phyloP scores from a whole-genome alignment of 257 asterid genomes.

The Haberlea rhodopensis region DNA sequence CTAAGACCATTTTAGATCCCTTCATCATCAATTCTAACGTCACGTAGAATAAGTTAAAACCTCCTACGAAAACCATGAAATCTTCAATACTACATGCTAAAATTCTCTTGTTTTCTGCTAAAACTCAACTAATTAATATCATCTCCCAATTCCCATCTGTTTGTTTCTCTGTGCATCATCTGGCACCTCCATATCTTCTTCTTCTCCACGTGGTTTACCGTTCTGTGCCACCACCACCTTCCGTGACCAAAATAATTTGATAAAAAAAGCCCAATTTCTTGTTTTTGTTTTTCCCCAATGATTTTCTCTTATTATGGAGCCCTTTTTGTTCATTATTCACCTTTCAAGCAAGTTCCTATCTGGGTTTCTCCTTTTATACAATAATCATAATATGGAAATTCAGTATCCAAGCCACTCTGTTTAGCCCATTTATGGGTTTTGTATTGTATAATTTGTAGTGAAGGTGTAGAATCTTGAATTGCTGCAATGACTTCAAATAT shows the following conservation, averaged over 20 bases:
- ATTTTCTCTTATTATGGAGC: slow-evolving; percentile 7
- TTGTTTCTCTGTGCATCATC: slow-evolving; percentile 8
- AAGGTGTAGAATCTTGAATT: neutral
- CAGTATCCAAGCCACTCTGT: neutral
- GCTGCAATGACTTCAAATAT: slow-evolving; percentile 51
- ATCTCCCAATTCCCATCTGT: slow-evolving; percentile 13
- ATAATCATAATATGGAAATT: neutral
- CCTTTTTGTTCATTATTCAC: slow-evolving; percentile 9
- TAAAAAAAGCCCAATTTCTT: neutral
- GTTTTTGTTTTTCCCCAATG: neutral
- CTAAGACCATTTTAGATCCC: too few relatives aligned
- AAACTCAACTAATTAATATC: neutral
- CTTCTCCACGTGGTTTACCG: slow-evolving; percentile 58
- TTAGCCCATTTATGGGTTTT: neutral
- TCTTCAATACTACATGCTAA: neutral
- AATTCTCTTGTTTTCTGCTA: slow-evolving; percentile 5
- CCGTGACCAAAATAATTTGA: neutral
- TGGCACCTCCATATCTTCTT: slow-evolving; percentile 36
- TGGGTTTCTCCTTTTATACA: neutral
- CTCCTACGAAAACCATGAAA: neutral
- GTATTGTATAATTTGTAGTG: neutral
- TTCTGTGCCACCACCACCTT: slow-evolving; percentile 8
- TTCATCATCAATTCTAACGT: neutral
- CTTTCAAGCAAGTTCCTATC: neutral
- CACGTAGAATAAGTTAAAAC: neutral